Base-by-base conservation (phyloP, 306 rosid species). In the Lotus japonicus region DNA sequence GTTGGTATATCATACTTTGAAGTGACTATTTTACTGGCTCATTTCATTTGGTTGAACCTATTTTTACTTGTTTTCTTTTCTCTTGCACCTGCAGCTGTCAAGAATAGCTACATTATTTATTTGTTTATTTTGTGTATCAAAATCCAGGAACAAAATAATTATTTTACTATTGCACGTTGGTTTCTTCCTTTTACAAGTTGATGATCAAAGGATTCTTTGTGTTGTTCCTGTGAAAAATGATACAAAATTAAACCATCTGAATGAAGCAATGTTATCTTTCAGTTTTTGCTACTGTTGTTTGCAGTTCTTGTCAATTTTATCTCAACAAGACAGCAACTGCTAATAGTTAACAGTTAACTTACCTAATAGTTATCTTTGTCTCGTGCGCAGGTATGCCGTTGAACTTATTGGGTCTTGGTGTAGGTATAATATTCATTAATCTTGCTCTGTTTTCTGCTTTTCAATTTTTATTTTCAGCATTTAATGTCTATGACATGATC, bases 401-500 rank as follows among this genome's bases (percentile, higher is more conserved):
- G 84, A 94, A 81, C 81, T 43, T 90, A 77, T 73, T 94, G 88
- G 99, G 99, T 70, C 88, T 94, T 58, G 97, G 99, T 77, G 83
- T 36, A 72, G 99, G 99, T 94, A 94, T 62, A 45, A 35, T 62
- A 62, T 49, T 26, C 49, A 44, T 18, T 11, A 16, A 67, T 56
- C 44, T 50, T 67, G 53, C 64, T 61, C 50, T 60, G 49, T 63
- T 66, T 6, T 44, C 66, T 48, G 16, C 14, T 72, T 58, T 33
- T 16, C 7, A 17, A 16, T 75, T 56, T 50, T 1, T 9, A 14
- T 36, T 60, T 50, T 68, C 55, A 9, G 66, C 5, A 46, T 73
- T 50, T 28, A 62, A 39, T 55, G 55, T 23, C 26, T 61, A 21
- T 58, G 41, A 12, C 55, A 59, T 57, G 44, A 10, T 53, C 35